These are phyloP conservation scores for Colletotrichum viniferum DNA, from an alignment of 2,329 filamentous ascomycete genomes.

Conservation along the genomic window DNA sequence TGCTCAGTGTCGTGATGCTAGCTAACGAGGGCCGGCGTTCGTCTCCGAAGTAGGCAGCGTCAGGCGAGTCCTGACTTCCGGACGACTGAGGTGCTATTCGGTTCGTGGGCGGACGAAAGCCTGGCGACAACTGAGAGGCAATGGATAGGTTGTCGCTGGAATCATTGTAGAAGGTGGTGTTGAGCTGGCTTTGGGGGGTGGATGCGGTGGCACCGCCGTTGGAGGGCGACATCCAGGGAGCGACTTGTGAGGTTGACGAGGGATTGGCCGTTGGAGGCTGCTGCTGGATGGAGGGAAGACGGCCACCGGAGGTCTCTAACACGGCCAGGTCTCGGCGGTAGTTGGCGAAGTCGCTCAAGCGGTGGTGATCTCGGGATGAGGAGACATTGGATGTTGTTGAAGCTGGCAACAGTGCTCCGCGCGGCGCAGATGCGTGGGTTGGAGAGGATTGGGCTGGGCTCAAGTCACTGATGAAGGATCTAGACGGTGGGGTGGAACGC, in stretches of 20 bases:
- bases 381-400: constrained; percentile 50
- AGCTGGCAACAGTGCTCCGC: constrained; percentile 46
- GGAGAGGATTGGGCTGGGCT: constrained; percentile 41
- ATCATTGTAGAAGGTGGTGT: constrained; percentile 75
- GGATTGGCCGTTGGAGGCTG: constrained; percentile 62
- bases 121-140: constrained; percentile 71
- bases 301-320: constrained; percentile 64
- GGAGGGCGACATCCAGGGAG: constrained; percentile 60
- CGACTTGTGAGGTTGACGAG: constrained; percentile 56
- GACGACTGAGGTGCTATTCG: constrained; percentile 40
- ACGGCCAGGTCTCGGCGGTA: constrained; percentile 75
- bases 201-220: constrained; percentile 37
- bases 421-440: constrained; percentile 47
- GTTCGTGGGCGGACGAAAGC: constrained; percentile 53
- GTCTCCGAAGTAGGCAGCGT: constrained; percentile 67
- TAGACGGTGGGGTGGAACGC: constrained; percentile 22
- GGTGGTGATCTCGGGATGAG: constrained; percentile 60
- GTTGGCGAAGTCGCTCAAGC: constrained; percentile 67
- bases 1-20: constrained; percentile 85
- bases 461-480: constrained; percentile 34
- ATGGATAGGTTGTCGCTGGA: constrained; percentile 72
- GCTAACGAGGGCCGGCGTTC: constrained; percentile 86
- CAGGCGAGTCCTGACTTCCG: constrained; percentile 63
- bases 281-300: constrained; percentile 64
- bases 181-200: constrained; percentile 17